Evolutionary conservation across 352 stramenopile genomes (phyloP).

Genomic region (Phytopythium helicoides): DNA sequence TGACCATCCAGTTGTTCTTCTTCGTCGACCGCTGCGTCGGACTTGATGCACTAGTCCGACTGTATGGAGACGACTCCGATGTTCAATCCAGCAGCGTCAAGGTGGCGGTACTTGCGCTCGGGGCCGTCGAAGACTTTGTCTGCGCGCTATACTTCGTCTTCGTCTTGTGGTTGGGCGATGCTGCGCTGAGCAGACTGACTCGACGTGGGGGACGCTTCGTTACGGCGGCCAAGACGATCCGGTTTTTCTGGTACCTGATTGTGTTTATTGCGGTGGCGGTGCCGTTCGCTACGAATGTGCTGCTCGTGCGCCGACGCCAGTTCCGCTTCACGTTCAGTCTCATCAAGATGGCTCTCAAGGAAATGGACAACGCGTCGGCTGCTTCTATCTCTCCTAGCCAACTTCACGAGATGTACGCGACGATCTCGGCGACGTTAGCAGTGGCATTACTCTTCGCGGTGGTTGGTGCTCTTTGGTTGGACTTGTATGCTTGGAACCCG

Average conservation of each 20-base stretch:
- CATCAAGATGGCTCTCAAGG: constrained; percentile 32
- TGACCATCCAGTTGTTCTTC: constrained; percentile 11
- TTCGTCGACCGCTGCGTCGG: constrained; percentile 11
- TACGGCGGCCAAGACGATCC: neutral
- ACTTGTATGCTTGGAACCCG: constrained; percentile 1
- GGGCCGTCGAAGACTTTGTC: constrained; percentile 22
- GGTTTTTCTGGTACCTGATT: constrained; percentile 5
- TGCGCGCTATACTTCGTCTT: constrained; percentile 26
- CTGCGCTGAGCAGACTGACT: constrained; percentile 3
- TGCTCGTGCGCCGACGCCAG: constrained; percentile 25
- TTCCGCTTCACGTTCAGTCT: too few species aligned
- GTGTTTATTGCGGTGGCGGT: constrained; percentile 17
- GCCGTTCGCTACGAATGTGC: constrained; percentile 27
- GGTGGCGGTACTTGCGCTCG: constrained; percentile 12
- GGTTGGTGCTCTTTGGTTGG: constrained; percentile 7
- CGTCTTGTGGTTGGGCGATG: constrained; percentile 21
- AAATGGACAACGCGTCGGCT: constrained; percentile 17
- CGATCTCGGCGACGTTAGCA: constrained; percentile 1
- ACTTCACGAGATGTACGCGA: constrained; percentile 17
- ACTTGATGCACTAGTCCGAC: constrained; percentile 3
- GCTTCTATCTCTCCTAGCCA: constrained; percentile 17
- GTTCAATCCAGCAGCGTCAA: constrained; percentile 7
- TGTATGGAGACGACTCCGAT: constrained; percentile 7
- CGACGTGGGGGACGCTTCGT: neutral
- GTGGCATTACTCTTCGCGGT: constrained; percentile 13